Conservation (phyloP, 108 stramenopile species). For the Skeletonema grethae region DNA sequence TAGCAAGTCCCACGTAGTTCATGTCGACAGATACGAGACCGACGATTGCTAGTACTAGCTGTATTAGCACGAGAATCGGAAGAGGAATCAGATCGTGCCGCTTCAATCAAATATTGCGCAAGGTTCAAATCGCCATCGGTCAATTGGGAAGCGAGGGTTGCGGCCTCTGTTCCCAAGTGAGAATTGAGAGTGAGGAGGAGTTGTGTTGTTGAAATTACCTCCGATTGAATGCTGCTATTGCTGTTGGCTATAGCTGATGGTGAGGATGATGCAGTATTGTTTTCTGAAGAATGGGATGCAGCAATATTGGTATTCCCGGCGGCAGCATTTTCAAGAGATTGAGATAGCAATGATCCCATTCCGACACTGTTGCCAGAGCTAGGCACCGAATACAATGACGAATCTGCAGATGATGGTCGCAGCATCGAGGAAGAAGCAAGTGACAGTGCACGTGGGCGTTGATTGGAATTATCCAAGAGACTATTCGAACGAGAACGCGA, state of each 20-base stretch:
- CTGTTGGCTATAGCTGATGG: constrained; percentile 9
- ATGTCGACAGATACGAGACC: constrained; percentile 64
- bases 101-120: constrained; percentile 75
- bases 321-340: constrained; percentile 1
- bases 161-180: constrained; percentile 61
- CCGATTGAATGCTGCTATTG: constrained; percentile 6
- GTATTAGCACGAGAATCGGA: background rate
- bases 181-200: constrained; percentile 71
- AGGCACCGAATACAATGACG: background rate
- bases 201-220: constrained; percentile 55
- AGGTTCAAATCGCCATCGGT: constrained; percentile 70
- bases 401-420: constrained; percentile 10
- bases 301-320: background rate
- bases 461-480: constrained; percentile 14
- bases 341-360: constrained; percentile 1
- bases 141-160: constrained; percentile 53
- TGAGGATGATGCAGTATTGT: constrained; percentile 6
- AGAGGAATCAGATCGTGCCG: constrained; percentile 61
- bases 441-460: constrained; percentile 14
- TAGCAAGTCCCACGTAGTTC: constrained; percentile 76
- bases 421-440: constrained; percentile 8
- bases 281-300: background rate
- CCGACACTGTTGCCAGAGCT: constrained; percentile 3
- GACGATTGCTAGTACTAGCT: constrained; percentile 5
- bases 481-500: constrained; percentile 35